Conservation (phyloP, 192 early-diverging fungal species). For the Umbelopsis ramanniana region DNA sequence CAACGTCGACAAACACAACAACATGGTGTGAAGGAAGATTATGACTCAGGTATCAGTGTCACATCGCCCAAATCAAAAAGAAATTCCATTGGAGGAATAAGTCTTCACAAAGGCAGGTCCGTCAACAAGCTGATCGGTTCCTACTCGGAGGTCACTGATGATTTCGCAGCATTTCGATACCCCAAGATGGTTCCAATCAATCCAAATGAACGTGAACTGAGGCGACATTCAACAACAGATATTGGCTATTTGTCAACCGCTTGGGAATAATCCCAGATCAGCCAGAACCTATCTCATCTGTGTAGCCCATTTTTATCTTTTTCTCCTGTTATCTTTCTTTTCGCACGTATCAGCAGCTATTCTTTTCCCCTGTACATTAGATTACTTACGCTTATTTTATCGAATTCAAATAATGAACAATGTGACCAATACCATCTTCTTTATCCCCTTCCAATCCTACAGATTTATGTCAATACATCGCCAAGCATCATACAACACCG, state of each 20-base stretch:
- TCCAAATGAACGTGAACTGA: background rate
- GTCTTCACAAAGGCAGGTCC: background rate
- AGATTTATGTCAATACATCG: too few species aligned
- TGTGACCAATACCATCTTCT: too few species aligned
- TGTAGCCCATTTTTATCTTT: too few species aligned
- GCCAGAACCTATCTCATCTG: too few species aligned
- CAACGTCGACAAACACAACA: background rate
- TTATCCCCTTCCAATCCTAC: too few species aligned
- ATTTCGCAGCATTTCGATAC: conserved; percentile 13
- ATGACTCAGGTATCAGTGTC: conserved; percentile 21
- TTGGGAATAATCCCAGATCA: background rate
- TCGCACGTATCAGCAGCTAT: too few species aligned
- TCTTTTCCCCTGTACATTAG: too few species aligned
- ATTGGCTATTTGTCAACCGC: conserved; percentile 6
- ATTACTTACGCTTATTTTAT: too few species aligned
- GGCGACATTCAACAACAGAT: conserved; percentile 17
- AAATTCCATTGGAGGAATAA: conserved; percentile 12
- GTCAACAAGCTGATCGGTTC: background rate
- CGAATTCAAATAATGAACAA: too few species aligned
- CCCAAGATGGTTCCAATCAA: conserved; percentile 6
- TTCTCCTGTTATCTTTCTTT: too few species aligned
- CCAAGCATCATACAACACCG: too few species aligned
- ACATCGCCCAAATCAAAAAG: conserved; percentile 11
- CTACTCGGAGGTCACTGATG: background rate
- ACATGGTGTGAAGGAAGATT: conserved; percentile 1